Conservation (phyloP, 1,284 basidiomycete species). For the Peniophora sp. region DNA sequence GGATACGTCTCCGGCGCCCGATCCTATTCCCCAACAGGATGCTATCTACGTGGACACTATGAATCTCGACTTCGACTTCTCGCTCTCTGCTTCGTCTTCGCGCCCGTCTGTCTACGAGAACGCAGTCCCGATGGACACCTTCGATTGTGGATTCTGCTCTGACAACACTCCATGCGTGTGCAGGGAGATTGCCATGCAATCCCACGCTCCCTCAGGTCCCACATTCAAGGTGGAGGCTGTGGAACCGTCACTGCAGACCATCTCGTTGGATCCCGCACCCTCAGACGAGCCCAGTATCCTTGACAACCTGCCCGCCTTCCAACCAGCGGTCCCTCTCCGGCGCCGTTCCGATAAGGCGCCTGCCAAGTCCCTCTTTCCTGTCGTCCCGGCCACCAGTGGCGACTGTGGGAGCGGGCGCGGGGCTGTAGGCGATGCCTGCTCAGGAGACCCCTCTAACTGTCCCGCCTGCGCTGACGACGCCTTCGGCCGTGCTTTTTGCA, state of each 20-base stretch:
- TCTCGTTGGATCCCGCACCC: slow-evolving; percentile 9
- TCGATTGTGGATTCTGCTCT: slow-evolving; percentile 65
- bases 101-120: slow-evolving; percentile 25
- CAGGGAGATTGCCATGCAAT: slow-evolving; percentile 46
- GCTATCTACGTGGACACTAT: slow-evolving; percentile 19
- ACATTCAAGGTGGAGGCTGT: slow-evolving; percentile 29
- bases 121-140: slow-evolving; percentile 24
- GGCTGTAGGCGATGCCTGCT: slow-evolving; percentile 27
- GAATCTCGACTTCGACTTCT: slow-evolving; percentile 26
- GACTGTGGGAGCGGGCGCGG: slow-evolving; percentile 36
- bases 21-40: slow-evolving; percentile 23
- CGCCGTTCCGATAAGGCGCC: slow-evolving; percentile 34
- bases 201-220: slow-evolving; percentile 11
- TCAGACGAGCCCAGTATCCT: slow-evolving; percentile 42
- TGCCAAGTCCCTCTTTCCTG: slow-evolving; percentile 44
- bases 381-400: slow-evolving; percentile 20
- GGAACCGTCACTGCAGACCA: slow-evolving; percentile 12
- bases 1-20: slow-evolving; percentile 36
- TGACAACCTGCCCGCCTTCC: slow-evolving; percentile 69
- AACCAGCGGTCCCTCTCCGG: slow-evolving; percentile 69
- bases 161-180: slow-evolving; percentile 69
- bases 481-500: slow-evolving; percentile 84
- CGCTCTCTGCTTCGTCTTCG: slow-evolving; percentile 10
- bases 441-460: slow-evolving; percentile 63
- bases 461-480: slow-evolving; percentile 72